A percentile compares a stretch with the other conserved stretches of the same genome.
These are phyloP conservation scores for Pseudevernia furfuracea DNA, from an alignment of 495 filamentous ascomycete genomes.

Conservation along the genomic window DNA sequence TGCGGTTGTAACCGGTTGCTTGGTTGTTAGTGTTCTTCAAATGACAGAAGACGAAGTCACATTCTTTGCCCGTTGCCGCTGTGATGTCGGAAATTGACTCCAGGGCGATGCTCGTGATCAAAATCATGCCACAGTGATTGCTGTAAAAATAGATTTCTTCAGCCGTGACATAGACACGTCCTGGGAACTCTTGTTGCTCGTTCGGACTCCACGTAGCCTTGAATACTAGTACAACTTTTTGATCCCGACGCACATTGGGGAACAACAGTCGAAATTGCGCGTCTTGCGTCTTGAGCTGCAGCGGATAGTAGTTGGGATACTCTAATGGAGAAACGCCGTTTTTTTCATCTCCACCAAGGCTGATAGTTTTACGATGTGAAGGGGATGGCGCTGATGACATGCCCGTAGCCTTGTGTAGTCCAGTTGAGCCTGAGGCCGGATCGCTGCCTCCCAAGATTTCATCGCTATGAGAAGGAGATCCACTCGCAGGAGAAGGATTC, in stretches of 20 bases:
- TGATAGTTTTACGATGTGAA: slow-evolving; percentile 73
- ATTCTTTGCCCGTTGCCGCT: slow-evolving; percentile 79
- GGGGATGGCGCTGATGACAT: slow-evolving; percentile 19
- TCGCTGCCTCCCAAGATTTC: slow-evolving; percentile 1
- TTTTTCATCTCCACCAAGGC: slow-evolving; percentile 56
- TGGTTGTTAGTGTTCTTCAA: slow-evolving; percentile 54
- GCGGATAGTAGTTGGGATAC: slow-evolving; percentile 76
- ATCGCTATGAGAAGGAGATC: slow-evolving; percentile 3
- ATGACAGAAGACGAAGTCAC: slow-evolving; percentile 88
- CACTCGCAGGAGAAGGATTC: slow-evolving; percentile 26
- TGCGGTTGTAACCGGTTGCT: slow-evolving; percentile 52
- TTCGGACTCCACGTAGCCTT: slow-evolving; percentile 67
- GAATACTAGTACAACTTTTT: slow-evolving; percentile 75
- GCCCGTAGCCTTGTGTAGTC: slow-evolving; percentile 15
- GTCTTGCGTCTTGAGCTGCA: slow-evolving; percentile 77
- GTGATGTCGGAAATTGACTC: slow-evolving; percentile 80
- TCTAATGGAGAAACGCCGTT: slow-evolving; percentile 43
- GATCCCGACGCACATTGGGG: slow-evolving; percentile 62
- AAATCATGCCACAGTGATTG: slow-evolving; percentile 82
- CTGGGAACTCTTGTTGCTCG: slow-evolving; percentile 74
- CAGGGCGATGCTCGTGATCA: slow-evolving; percentile 68
- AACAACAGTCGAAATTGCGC: slow-evolving; percentile 90
- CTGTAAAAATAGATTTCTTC: slow-evolving; percentile 92
- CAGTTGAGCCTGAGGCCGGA: slow-evolving; percentile 19
- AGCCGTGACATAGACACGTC: slow-evolving; percentile 79